Conservation (phyloP, 129 eudicot species). For the Pittosporum tobira region DNA sequence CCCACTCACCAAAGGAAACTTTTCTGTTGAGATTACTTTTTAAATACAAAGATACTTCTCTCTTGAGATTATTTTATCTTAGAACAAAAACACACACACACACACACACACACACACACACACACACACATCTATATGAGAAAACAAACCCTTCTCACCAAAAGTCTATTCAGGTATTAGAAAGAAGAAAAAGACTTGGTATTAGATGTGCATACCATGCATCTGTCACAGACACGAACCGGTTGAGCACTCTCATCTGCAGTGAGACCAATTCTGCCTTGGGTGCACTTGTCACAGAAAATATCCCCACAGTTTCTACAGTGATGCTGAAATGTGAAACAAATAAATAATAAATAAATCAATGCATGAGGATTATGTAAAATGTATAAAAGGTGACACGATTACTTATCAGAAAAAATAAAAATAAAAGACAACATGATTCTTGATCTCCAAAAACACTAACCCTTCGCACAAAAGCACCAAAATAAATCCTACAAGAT, state of each 20-base stretch:
- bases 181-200: neutral
- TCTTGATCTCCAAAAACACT: conserved; percentile 6
- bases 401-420: too few species aligned
- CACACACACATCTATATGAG: too few species aligned
- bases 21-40: too few species aligned
- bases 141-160: neutral
- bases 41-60: too few species aligned
- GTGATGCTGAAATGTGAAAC: conserved; percentile 56
- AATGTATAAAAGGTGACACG: too few species aligned
- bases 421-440: neutral
- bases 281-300: conserved; percentile 91
- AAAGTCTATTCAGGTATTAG: neutral
- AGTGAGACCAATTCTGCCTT: conserved; percentile 84
- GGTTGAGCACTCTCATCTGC: conserved; percentile 65
- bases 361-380: too few species aligned
- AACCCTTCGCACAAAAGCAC: conserved; percentile 72
- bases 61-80: too few species aligned
- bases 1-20: too few species aligned
- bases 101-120: too few species aligned
- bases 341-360: too few species aligned
- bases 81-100: too few species aligned
- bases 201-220: conserved; percentile 49
- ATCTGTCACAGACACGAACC: conserved; percentile 88
- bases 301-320: conserved; percentile 93
- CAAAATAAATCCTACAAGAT: conserved; percentile 56